Base-by-base conservation (phyloP, 129 eudicot genomes). In the Chrysanthemum makinoi region DNA sequence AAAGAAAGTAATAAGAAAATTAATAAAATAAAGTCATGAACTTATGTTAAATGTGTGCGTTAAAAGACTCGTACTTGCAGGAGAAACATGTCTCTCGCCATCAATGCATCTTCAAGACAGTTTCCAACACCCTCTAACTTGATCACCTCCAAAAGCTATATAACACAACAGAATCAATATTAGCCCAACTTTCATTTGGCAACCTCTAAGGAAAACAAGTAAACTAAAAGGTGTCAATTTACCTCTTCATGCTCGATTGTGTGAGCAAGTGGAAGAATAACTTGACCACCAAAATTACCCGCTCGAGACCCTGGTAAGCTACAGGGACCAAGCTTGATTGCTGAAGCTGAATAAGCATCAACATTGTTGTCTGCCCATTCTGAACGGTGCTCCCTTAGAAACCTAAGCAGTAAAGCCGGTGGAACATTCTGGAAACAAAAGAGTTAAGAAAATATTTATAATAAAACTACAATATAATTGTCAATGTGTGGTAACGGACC, bases 241-340 rank as follows among this genome's bases (percentile, higher is more conserved):
- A 74, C 98, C 98, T 92, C 98, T 72, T 92, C 98, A 75, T 92
- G 91, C 70, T 92, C 98, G 44, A 86, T 69, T 14, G 98, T 86
- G 24, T 92, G 96, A 54, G 96, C 95, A 47, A 92, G 73, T 1
- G 98, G 98, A 69, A 89, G 96, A 65, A 85, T 81, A 60, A 92
- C 94, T 77, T 92, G 98, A 83, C 89, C 90, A 20, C 95, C 90
- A 19, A 80, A 86, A 68, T 67, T 84, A 54, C 90, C 84, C 28
- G 80, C 82, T 60, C 87, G 89, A 58, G 96, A 63, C 66, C 95
- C 97, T 3, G 85, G 84, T 22, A 87, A 77, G 79, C 82, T 87
- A 78, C 87, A 85, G 0, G 95, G 93, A 60, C 95, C 95, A 44
- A 89, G 73, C 69, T 94, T 94, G 39, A 87, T 79, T 66, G 96